Evolutionary conservation across 2,329 filamentous ascomycete genomes (phyloP), one percentile per base, ranked within the genome.

Genomic region (Microcyclosporella mali): DNA sequence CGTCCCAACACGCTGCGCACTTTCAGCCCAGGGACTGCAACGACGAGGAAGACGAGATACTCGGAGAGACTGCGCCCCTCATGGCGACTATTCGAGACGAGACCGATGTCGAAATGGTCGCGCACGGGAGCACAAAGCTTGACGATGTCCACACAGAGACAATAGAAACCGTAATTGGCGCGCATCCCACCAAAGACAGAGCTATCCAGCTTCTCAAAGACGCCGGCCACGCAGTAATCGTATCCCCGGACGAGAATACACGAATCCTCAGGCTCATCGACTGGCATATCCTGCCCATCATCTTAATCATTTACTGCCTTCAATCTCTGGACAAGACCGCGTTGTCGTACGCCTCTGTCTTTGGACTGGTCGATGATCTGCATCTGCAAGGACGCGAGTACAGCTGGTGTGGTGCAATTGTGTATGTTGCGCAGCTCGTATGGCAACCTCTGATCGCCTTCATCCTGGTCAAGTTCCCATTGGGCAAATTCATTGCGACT

Each of bases 261-360:
- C 65, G 69, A 31, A 68, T 78, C 4, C 60, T 77, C 30, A 66
- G 68, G 19, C 68, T 67, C 49, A 77, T 78, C 42, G 74, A 78
- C 53, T 56, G 71, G 17, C 59, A 67, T 38, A 66, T 78, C 16
- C 61, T 78, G 10, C 73, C 75, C 1, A 69, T 77, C 41, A 73
- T 83, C 44, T 65, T 82, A 9, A 69, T 70, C 6, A 75, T 81
- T 15, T 83, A 82, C 61, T 81, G 78, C 55, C 68, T 82, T 0
- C 79, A 83, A 50, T 73, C 72, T 9, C 66, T 82, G 4, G 79
- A 82, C 64, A 83, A 83, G 59, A 73, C 77, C 0, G 78, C 77
- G 0, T 66, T 82, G 2, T 68, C 64, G 2, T 83, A 82, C 53
- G 77, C 77, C 2, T 80, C 78, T 0, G 74, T 82, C 9, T 82